These are phyloP conservation scores for Suhomyces ambrosiae DNA, from an alignment of 1,139 yeast genomes.

Conservation along the genomic window DNA sequence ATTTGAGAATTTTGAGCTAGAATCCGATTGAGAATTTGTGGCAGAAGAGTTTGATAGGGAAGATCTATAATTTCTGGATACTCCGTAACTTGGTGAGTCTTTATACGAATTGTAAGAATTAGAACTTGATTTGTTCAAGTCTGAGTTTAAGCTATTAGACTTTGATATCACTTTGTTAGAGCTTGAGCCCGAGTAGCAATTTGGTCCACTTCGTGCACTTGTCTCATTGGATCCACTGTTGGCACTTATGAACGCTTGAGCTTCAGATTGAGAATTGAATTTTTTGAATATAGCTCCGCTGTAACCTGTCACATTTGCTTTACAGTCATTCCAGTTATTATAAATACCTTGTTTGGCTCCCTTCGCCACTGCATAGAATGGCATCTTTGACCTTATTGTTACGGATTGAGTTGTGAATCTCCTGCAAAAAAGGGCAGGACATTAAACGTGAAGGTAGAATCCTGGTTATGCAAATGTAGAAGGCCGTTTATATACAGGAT, in stretches of 20 bases:
- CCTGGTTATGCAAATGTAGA: too few species aligned
- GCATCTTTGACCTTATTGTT: slow-evolving; percentile 16
- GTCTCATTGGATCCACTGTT: background rate
- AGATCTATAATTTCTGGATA: too few species aligned
- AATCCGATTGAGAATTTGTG: background rate
- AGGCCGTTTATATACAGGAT: too few species aligned
- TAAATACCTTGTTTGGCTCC: slow-evolving; percentile 59
- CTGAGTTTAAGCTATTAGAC: background rate
- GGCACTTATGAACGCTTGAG: slow-evolving; percentile 33
- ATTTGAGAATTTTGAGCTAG: too few species aligned
- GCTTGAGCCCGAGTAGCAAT: background rate
- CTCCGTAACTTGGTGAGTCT: background rate
- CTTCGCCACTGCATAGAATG: slow-evolving; percentile 60
- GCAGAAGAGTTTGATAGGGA: too few species aligned
- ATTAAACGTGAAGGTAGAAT: too few species aligned
- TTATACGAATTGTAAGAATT: background rate
- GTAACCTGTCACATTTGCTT: slow-evolving; percentile 51
- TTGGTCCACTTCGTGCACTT: background rate
- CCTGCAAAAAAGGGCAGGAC: too few species aligned
- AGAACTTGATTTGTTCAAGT: too few species aligned
- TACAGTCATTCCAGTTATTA: slow-evolving; percentile 52
- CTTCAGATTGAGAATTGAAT: slow-evolving; percentile 49
- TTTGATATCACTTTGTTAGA: too few species aligned
- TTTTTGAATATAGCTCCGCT: slow-evolving; percentile 58
- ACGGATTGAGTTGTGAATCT: background rate